A percentile compares a stretch with the other conserved stretches of the same genome.
These are phyloP conservation scores for Talaromyces sp. DNA, from an alignment of 2,329 filamentous ascomycete species.

Conservation along the genomic window DNA sequence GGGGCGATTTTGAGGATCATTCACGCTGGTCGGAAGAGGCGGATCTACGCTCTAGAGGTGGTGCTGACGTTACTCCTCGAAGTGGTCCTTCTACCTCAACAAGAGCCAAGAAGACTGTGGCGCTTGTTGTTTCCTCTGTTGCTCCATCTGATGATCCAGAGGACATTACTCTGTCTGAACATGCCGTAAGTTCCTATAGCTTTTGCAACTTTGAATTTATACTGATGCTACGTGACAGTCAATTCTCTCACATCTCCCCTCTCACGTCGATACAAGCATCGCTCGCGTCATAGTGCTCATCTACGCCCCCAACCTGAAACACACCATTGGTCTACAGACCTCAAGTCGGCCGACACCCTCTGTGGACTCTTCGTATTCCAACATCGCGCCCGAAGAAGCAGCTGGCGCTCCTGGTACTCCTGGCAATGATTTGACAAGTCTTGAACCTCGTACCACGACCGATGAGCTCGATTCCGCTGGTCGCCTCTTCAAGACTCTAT, in stretches of 20 bases:
- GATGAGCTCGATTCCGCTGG: slow-evolving; percentile 48
- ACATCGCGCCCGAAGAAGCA: slow-evolving; percentile 72
- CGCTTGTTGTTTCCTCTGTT: slow-evolving; percentile 81
- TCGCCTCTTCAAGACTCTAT: slow-evolving; percentile 71
- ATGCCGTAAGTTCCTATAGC: slow-evolving; percentile 63
- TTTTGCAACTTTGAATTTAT: not conserved
- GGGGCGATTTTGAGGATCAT: slow-evolving; percentile 75
- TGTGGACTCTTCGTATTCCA: slow-evolving; percentile 80
- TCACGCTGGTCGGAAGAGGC: slow-evolving; percentile 91
- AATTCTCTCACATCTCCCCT: slow-evolving; percentile 82
- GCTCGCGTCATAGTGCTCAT: slow-evolving; percentile 84
- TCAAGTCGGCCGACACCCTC: slow-evolving; percentile 56
- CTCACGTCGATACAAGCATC: slow-evolving; percentile 66
- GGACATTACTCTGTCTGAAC: slow-evolving; percentile 63
- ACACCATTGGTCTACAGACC: slow-evolving; percentile 41
- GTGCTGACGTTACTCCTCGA: slow-evolving; percentile 26
- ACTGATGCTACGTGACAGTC: slow-evolving; percentile 50
- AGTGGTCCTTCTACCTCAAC: slow-evolving; percentile 27
- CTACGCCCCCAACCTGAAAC: slow-evolving; percentile 76
- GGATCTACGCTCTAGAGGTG: slow-evolving; percentile 55
- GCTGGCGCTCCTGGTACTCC: slow-evolving; percentile 32
- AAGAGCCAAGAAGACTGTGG: slow-evolving; percentile 71
- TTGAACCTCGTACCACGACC: slow-evolving; percentile 45
- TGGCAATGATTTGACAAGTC: slow-evolving; percentile 53
- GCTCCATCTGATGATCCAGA: slow-evolving; percentile 56